Conservation (phyloP, 768 basidiomycete genomes). For the Tephrocybe sp. region DNA sequence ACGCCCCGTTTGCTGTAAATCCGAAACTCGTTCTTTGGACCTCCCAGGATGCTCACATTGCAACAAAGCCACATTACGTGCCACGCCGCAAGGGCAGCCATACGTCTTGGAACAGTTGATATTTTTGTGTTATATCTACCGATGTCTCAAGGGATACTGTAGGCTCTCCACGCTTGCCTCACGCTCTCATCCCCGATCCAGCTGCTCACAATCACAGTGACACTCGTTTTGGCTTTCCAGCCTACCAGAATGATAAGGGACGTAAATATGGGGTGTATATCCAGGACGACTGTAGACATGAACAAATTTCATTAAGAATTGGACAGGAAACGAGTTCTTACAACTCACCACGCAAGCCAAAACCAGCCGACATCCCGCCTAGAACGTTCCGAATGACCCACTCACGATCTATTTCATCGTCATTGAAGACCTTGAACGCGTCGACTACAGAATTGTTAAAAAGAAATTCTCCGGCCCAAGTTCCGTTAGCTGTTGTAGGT, state of each 20-base stretch:
- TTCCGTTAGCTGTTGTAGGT: constrained; percentile 22
- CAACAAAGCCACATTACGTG: too few species aligned
- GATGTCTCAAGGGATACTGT: constrained; percentile 64
- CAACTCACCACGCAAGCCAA: constrained; percentile 70
- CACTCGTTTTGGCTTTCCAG: constrained; percentile 67
- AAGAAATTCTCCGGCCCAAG: constrained; percentile 25
- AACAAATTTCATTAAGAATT: not conserved
- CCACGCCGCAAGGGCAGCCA: too few species aligned
- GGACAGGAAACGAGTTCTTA: not conserved
- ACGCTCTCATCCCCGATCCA: constrained; percentile 64
- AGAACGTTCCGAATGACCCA: constrained; percentile 83
- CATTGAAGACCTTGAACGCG: constrained; percentile 61
- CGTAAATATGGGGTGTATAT: constrained; percentile 71
- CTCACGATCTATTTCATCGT: constrained; percentile 73
- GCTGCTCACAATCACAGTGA: constrained; percentile 56
- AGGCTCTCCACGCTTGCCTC: constrained; percentile 75
- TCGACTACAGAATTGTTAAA: constrained; percentile 32
- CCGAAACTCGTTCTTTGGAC: too few species aligned
- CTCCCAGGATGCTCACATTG: too few species aligned
- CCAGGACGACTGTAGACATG: constrained; percentile 56
- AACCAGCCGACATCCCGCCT: constrained; percentile 85
- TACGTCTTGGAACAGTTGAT: too few species aligned
- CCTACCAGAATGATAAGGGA: constrained; percentile 72
- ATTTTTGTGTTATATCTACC: too few species aligned
- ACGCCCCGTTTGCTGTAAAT: too few species aligned